Evolutionary conservation across 345 rosid genomes (phyloP), one percentile per base, ranked within the genome.

Genomic region (Eutrema japonicum): DNA sequence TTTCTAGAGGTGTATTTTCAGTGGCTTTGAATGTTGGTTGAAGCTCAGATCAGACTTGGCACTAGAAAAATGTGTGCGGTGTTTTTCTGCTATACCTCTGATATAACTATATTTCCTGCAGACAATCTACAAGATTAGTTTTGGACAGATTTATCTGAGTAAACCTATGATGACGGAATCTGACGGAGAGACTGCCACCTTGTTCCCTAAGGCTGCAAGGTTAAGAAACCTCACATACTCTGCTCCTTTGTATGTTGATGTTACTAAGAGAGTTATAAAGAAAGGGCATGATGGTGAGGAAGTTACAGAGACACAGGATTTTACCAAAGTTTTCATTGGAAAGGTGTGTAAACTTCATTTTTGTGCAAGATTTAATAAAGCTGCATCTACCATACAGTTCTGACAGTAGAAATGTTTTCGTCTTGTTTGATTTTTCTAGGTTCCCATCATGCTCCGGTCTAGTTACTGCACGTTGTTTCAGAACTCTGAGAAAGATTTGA

Each of bases 161-260:
- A 95, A 92, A 84, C 99, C 99, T 3, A 95, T 95, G 99, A 95
- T 95, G 97, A 95, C 98, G 0, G 98, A 95, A 82, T 95, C 98
- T 13, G 98, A 95, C 82, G 99, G 99, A 79, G 96, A 95, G 77
- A 95, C 96, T 48, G 96, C 98, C 5, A 92, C 97, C 60, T 82
- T 95, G 58, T 95, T 90, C 77, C 99, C 99, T 16, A 95, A 95
- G 80, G 99, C 96, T 74, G 97, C 99, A 12, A 87, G 99, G 83
- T 77, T 95, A 84, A 90, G 97, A 82, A 95, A 95, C 82, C 85
- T 95, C 36, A 92, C 99, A 2, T 92, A 95, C 73, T 92, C 99
- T 1, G 93, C 97, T 68, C 99, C 99, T 26, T 80, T 95, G 77
- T 95, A 92, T 75, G 99, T 95, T 3, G 99, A 92, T 77, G 96